These are phyloP conservation scores for Castanea mollissima DNA, from an alignment of 306 rosid genomes.

Conservation along the genomic window DNA sequence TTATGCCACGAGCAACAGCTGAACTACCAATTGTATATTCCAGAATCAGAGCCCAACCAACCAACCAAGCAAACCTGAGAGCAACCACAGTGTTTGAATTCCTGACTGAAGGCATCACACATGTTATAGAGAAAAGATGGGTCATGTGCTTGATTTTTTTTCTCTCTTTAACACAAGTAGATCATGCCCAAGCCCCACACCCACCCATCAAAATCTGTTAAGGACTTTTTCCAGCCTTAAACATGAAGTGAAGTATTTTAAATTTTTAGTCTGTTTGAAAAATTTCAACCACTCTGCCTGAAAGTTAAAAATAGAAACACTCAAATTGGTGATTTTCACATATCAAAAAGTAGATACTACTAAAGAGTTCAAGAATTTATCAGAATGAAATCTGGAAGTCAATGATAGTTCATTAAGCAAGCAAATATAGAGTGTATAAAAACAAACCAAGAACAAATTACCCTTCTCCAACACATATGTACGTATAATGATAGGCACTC, in stretches of 20 bases:
- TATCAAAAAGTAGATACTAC: not conserved
- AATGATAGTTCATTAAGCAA: not conserved
- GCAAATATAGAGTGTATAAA: not conserved
- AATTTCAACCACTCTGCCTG: not conserved
- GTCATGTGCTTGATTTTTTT: slow-evolving; percentile 1
- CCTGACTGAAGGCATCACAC: slow-evolving; percentile 8
- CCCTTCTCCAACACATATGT: slow-evolving; percentile 97
- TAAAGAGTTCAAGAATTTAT: not conserved
- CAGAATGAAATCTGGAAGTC: too few relatives aligned
- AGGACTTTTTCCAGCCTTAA: not conserved
- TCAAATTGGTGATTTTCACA: not conserved
- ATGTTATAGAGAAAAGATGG: not conserved
- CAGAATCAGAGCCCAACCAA: slow-evolving; percentile 89
- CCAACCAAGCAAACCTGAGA: slow-evolving; percentile 85
- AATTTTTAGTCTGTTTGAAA: not conserved
- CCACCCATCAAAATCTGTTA: not conserved
- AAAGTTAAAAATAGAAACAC: not conserved
- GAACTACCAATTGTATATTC: slow-evolving; percentile 94
- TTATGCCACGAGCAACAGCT: slow-evolving; percentile 93
- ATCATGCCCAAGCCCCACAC: not conserved
- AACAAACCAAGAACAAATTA: slow-evolving; percentile 20
- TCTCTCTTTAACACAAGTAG: not conserved
- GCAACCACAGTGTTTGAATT: slow-evolving; percentile 16
- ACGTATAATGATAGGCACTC: slow-evolving; percentile 92
- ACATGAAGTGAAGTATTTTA: not conserved